Conservation (phyloP, 148 eudicot species). For the Camellia japonica region DNA sequence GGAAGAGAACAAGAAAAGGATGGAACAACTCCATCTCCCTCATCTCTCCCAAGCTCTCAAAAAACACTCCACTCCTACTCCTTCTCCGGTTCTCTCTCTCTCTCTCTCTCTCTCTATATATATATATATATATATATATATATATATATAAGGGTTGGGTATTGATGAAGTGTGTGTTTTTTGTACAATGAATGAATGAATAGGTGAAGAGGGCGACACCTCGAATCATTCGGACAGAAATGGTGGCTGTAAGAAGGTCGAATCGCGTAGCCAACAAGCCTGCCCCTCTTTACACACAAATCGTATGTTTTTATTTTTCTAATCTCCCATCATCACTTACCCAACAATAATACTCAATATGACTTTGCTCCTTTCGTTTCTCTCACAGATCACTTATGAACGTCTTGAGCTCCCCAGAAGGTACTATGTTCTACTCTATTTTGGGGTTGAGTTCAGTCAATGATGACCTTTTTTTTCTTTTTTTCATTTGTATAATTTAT, state of each 20-base stretch:
- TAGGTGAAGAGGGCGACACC: slow-evolving; percentile 64
- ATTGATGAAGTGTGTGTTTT: background rate
- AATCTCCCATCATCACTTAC: background rate
- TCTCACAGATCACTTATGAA: slow-evolving; percentile 26
- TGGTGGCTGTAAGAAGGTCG: slow-evolving; percentile 73
- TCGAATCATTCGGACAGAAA: slow-evolving; percentile 39
- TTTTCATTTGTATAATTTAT: background rate
- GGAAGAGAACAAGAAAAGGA: slow-evolving; percentile 68
- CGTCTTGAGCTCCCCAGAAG: slow-evolving; percentile 28
- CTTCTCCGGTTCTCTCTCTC: slow-evolving; percentile 48
- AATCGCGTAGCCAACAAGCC: slow-evolving; percentile 61
- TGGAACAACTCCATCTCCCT: slow-evolving; percentile 69
- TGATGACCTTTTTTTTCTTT: background rate
- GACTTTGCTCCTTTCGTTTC: background rate
- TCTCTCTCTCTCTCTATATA: slow-evolving; percentile 21
- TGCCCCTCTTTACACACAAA: slow-evolving; percentile 56
- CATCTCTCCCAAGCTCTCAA: slow-evolving; percentile 55
- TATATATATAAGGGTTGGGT: background rate
- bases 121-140: no score
- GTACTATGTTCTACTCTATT: slow-evolving; percentile 7
- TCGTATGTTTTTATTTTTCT: slow-evolving; percentile 23
- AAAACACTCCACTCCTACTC: slow-evolving; percentile 43
- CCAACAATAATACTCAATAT: background rate
- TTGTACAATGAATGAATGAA: slow-evolving; percentile 12
- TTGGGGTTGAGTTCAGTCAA: background rate